Evolutionary conservation across 2,329 filamentous ascomycete genomes (phyloP), one percentile per base, ranked within the genome.

Genomic region (Aureobasidium zeae): DNA sequence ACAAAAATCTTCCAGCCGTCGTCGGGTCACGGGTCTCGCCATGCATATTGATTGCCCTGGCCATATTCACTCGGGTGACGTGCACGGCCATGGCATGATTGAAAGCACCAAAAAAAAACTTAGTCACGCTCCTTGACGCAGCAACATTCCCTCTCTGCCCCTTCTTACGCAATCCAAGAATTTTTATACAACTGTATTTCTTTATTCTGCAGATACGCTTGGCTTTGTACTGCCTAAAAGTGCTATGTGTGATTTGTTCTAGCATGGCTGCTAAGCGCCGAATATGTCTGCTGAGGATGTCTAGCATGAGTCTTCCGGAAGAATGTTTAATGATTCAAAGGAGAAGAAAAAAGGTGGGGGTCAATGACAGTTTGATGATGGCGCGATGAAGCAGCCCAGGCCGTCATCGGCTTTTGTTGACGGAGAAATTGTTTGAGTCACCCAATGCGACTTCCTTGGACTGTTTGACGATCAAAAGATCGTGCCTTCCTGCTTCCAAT

Each of bases 51-150:
- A 36, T 24, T 30, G 30, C 24, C 30, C 24, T 22, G 37, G 19
- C 38, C 37, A 11, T 26, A 20, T 20, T 35, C 22, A 43, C 42
- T 19, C 33, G 16, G 26, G n/a, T n/a, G n/a, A n/a, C n/a, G n/a
- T n/a, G n/a, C 21, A n/a, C 28, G 21, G 11, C 25, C 15, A n/a
- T n/a, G n/a, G n/a, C n/a, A n/a, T n/a, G n/a, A n/a, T 30, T 15
- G 35, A 38, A 29, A 16, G 25, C 24, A 38, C 15, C 25, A 42
- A 33, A 41, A 42, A 43, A 43, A 41, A 47, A n/a, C n/a, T n/a
- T n/a, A n/a, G 45, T 42, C 45, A 47, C 45, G 37, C 45, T 47
- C 45, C 31, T 47, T 47, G 36, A 47, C 37, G 45, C 37, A 47
- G 45, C 45, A 41, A 9, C 42, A 29, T 34, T 41, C 20, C 34